Conservation (phyloP, 257 asterid genomes). For the Primulina huaijiensis region DNA sequence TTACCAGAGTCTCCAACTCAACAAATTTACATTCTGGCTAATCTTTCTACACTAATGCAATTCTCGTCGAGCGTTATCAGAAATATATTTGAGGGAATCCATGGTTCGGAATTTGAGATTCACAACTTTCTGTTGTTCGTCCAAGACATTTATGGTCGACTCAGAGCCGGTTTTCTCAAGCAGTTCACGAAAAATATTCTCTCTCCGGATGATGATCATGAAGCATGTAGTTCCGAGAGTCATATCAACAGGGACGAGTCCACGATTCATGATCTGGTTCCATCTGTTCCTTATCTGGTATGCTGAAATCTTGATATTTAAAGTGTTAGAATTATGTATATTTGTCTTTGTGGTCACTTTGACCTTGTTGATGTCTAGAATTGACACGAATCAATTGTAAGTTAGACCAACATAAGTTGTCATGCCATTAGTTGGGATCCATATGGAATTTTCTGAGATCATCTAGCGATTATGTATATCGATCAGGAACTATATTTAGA, state of each 20-base stretch:
- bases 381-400: too few species aligned
- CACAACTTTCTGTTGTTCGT: slow-evolving; percentile 30
- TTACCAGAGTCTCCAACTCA: slow-evolving; percentile 39
- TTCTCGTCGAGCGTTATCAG: slow-evolving; percentile 39
- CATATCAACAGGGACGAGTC: slow-evolving; percentile 32
- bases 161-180: slow-evolving; percentile 45
- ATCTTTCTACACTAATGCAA: slow-evolving; percentile 45
- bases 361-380: too few species aligned
- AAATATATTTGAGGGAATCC: slow-evolving; percentile 37
- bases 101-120: slow-evolving; percentile 47
- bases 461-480: neutral
- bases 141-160: slow-evolving; percentile 38
- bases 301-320: slow-evolving; percentile 11
- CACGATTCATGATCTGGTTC: slow-evolving; percentile 32
- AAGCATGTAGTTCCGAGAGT: slow-evolving; percentile 32
- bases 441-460: neutral
- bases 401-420: too few species aligned
- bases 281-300: slow-evolving; percentile 73
- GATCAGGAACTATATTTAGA: slow-evolving; percentile 57
- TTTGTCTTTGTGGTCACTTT: too few species aligned
- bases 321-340: neutral
- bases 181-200: slow-evolving; percentile 42
- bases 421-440: too few species aligned
- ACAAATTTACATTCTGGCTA: slow-evolving; percentile 55
- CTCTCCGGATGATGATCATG: slow-evolving; percentile 42